Evolutionary conservation across 1,284 basidiomycete species (phyloP), one percentile per base, ranked within the genome.

Genomic region (Singerocomus inundabilis): DNA sequence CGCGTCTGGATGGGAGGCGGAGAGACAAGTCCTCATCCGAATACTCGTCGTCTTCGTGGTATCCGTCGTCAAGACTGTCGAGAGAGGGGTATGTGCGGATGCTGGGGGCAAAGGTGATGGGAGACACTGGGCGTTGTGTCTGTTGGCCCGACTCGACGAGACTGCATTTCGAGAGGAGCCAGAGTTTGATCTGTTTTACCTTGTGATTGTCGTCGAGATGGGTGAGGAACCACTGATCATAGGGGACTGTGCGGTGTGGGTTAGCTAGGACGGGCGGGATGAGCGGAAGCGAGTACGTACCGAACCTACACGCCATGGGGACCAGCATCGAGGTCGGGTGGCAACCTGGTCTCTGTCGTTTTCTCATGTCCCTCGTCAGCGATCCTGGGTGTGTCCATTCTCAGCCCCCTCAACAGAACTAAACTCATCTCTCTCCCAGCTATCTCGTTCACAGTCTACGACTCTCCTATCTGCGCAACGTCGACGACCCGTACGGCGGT

Each of bases 391-490:
- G 49, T 30, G 76, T 64, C 21, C 40, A 6, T 2, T n/a, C 38
- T 4, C 38, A 18, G 12, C 36, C 7, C 16, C 1, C 11, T 30
- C 18, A 21, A 21, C 21, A 2, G 6, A 1, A 9, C 6, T 13
- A 6, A 6, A 29, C 47, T 52, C 49, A 52, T 26, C 11, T 37
- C 36, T 28, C 46, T 25, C 39, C 33, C 51, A 96, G 93, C 57
- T 94, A 87, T 67, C 77, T 94, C 38, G 87, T 95, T 7, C 93
- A 96, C 63, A 82, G 79, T 57, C 76, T 96, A 11, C 85, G 93
- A 4, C 73, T 97, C 28, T 84, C 87, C 16, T 93, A 95, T 62
- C 76, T 97, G n/a, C 86, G 92, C 51, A 83, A 88, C 58, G 83
- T 92, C 34, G 87, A 92, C 53, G 93, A 94, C 66, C 85, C 85